Evolutionary conservation across 306 rosid species (phyloP), one percentile per base, ranked within the genome.

Genomic region (Psophocarpus tetragonolobus): DNA sequence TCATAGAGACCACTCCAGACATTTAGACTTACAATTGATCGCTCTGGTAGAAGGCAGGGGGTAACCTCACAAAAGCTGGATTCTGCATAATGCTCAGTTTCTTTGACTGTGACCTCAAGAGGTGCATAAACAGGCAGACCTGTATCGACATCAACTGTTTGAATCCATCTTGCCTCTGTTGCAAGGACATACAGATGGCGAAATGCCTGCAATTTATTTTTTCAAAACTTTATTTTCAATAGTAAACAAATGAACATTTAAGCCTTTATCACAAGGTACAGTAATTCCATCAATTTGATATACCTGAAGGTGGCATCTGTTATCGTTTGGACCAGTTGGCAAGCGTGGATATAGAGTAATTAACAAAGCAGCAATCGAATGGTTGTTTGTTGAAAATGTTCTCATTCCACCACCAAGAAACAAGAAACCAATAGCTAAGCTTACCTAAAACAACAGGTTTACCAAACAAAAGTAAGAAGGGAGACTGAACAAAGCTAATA

Each of bases 291-390:
- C 38, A 77, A 73, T 70, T 50, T 54, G 72, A 39, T 11, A 48
- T 87, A 94, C 98, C 98, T 94, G 98, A 82, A 94, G 96, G 88
- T 94, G 98, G 87, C 97, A 92, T 77, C 95, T 91, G 73, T 92
- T 92, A 85, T 94, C 98, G 69, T 89, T 94, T 71, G 98, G 97
- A 62, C 97, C 97, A 72, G 91, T 88, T 64, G 98, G 98, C 87
- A 94, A 82, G 75, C 97, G 97, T 66, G 98, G 97, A 84, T 94
- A 94, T 68, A 94, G 97, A 83, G 98, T 86, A 82, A 94, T 87
- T 75, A 92, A 91, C 81, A 94, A 85, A 69, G 98, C 97, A 86
- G 98, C 97, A 83, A 94, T 80, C 39, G 97, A 85, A 81, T 93
- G 85, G 82, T 87, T 88, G 88, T 88, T 84, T 42, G 97, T 92